Percentiles rank a stretch among this genome's conserved stretches.
phyloP scores from a whole-genome alignment of 768 basidiomycete genomes.

The Nidularia pulvinata region DNA sequence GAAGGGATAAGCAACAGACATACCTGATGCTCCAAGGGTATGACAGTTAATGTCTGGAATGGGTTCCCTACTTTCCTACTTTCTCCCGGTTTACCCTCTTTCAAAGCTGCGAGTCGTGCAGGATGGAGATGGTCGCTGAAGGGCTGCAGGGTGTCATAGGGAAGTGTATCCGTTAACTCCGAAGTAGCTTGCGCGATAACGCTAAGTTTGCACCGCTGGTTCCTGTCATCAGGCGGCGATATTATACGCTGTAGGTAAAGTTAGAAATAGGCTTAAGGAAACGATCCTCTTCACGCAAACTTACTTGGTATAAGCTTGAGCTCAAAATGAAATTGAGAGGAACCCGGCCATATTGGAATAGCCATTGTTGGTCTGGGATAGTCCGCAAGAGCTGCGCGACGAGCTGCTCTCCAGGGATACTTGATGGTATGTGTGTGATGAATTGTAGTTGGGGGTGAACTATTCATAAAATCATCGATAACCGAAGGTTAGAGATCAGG shows the following conservation, averaged over 20 bases:
- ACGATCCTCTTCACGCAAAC: constrained; percentile 14
- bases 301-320: constrained; percentile 70
- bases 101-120: constrained; percentile 13
- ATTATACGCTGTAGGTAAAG: constrained; percentile 37
- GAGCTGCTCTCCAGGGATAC: constrained; percentile 80
- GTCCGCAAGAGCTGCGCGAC: constrained; percentile 78
- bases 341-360: constrained; percentile 85
- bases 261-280: background rate
- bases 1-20: background rate
- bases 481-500: background rate
- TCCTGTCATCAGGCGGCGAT: constrained; percentile 23
- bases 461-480: constrained; percentile 16
- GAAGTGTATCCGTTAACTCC: constrained; percentile 34
- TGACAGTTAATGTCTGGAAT: constrained; percentile 36
- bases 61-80: constrained; percentile 40
- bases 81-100: constrained; percentile 8
- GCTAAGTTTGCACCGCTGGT: constrained; percentile 73
- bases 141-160: constrained; percentile 42
- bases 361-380: constrained; percentile 78
- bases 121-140: constrained; percentile 71
- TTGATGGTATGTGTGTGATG: constrained; percentile 71
- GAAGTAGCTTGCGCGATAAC: constrained; percentile 71
- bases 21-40: constrained; percentile 38
- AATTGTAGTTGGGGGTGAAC: constrained; percentile 77
- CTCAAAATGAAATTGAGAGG: constrained; percentile 75